A percentile compares a stretch with the other conserved stretches of the same genome.
Evolutionary conservation across 2,329 filamentous ascomycete species (phyloP).

Genomic region (Scedosporium aurantiacum): DNA sequence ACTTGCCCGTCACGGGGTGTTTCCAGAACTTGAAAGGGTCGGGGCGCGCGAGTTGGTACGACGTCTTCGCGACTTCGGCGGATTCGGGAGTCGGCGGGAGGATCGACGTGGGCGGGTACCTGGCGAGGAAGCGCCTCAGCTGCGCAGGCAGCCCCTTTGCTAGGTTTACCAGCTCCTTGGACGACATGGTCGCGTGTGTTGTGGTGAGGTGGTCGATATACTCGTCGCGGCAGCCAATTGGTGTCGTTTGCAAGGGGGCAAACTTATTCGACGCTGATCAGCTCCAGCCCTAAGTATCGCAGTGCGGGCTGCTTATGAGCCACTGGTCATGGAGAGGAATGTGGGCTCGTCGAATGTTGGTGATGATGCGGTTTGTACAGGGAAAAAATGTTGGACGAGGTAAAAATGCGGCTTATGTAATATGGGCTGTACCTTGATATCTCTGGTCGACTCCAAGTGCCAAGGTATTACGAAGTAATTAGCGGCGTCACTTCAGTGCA

Average conservation of each 20-base stretch:
- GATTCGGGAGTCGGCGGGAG: conserved; percentile 32
- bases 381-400: neutral
- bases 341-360: neutral
- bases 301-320: neutral
- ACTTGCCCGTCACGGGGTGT: conserved; percentile 67
- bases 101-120: conserved; percentile 66
- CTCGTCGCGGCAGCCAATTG: neutral
- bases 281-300: neutral
- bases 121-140: conserved; percentile 77
- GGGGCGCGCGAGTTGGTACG: conserved; percentile 44
- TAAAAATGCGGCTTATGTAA: neutral
- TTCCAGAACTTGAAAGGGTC: conserved; percentile 78
- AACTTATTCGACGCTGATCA: neutral
- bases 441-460: neutral
- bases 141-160: conserved; percentile 65
- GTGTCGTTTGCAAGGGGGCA: neutral
- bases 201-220: neutral
- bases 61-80: conserved; percentile 27
- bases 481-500: no score
- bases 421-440: neutral
- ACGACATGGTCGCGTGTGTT: conserved; percentile 19
- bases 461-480: no score
- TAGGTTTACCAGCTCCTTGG: conserved; percentile 38
- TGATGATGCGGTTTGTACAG: neutral
- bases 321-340: neutral